Conservation (phyloP, 441 rosid species). For the Euphorbia corollata region DNA sequence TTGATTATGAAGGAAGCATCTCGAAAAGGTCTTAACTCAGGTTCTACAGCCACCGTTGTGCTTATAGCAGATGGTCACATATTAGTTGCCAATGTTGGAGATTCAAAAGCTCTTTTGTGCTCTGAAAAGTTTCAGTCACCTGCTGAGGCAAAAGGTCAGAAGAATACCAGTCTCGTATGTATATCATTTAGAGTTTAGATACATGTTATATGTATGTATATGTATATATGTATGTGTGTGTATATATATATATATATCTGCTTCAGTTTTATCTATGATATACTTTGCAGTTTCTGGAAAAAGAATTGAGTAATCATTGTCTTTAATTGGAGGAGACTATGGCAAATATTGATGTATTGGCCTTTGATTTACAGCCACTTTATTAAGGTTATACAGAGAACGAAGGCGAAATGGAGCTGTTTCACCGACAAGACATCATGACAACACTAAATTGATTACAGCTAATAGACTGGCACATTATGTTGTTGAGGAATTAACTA, state of each 20-base stretch:
- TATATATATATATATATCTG: background rate
- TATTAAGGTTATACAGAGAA: constrained; percentile 63
- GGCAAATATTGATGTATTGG: constrained; percentile 12
- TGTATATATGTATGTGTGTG: too few relatives aligned
- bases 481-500: constrained; percentile 65
- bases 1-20: constrained; percentile 67
- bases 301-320: too few relatives aligned
- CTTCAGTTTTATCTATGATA: background rate
- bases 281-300: background rate
- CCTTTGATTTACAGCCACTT: constrained; percentile 54
- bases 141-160: constrained; percentile 74
- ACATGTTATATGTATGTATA: too few relatives aligned
- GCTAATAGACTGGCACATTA: constrained; percentile 48
- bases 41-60: constrained; percentile 79
- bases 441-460: constrained; percentile 34
- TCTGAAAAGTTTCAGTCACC: constrained; percentile 73
- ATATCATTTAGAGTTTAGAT: constrained; percentile 15
- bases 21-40: constrained; percentile 49
- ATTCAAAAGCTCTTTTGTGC: constrained; percentile 88
- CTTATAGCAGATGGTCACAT: constrained; percentile 72
- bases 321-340: background rate
- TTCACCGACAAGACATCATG: constrained; percentile 37
- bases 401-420: constrained; percentile 46
- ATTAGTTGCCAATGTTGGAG: constrained; percentile 86
- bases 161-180: constrained; percentile 14